Evolutionary conservation across 1,284 basidiomycete species (phyloP), one percentile per base, ranked within the genome.

Genomic region (Singerocomus inundabilis): DNA sequence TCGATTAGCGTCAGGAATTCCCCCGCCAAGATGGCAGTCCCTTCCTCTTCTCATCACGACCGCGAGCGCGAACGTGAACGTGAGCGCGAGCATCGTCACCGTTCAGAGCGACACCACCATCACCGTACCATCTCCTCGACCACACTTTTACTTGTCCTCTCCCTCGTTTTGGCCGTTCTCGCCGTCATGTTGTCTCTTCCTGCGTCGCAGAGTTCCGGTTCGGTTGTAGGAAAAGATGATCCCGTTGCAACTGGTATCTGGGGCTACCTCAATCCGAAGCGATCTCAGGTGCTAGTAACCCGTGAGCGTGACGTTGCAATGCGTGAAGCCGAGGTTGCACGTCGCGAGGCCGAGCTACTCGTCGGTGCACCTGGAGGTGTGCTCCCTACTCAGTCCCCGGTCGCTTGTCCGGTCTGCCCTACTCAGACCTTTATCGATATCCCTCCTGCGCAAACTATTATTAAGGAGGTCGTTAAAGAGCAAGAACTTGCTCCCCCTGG

Each of bases 61-160:
- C 77, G 82, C 48, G 80, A 79, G 44, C 77, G 76, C 48, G 80
- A 81, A 46, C 77, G 76, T 49, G 80, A 81, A 55, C 78, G 81
- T 21, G 74, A 63, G 58, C 72, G 72, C n/a, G 68, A 71, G 46
- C 71, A 75, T 31, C 72, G 76, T 57, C 73, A 72, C 52, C 77
- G 77, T 44, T 78, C 79, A 34, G 78, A 82, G 43, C 74, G 74
- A 44, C 84, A 85, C 62, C 86, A 87, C 63, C 87, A 89, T 55
- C 84, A 87, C 60, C 77, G 89, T 51, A 91, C 88, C 47, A 90
- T 91, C 56, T 91, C 89, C 8, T 91, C 88, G n/a, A 91, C 88
- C 0, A 91, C 89, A 9, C 81, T 91, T 39, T 79, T 91, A 49
- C 82, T 91, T 34, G 86, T 91, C 41, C 78, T 91, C 45, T 91